Conservation (phyloP, 495 filamentous ascomycete species). For the Lasiosphaeria miniovina region DNA sequence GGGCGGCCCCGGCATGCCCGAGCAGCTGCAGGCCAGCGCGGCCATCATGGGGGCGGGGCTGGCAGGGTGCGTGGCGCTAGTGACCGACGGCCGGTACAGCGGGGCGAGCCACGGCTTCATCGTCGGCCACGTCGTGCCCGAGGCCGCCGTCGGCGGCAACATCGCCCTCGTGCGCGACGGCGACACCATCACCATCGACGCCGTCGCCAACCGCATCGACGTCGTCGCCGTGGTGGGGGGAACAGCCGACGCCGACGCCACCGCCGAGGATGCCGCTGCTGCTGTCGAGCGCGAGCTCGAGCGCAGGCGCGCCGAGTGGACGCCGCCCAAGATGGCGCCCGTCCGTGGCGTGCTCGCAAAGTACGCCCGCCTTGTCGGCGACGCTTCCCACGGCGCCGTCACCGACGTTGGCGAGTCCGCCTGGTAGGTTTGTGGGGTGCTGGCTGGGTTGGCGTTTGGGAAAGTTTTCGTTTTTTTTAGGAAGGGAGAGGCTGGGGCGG, state of each 20-base stretch:
- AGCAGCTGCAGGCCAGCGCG: constrained; percentile 85
- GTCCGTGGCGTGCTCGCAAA: constrained; percentile 87
- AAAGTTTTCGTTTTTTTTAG: neutral
- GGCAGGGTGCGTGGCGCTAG: constrained; percentile 75
- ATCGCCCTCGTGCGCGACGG: constrained; percentile 78
- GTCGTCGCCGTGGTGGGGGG: constrained; percentile 45
- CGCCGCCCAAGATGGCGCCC: constrained; percentile 66
- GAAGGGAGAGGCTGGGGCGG: neutral
- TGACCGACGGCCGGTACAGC: constrained; percentile 90
- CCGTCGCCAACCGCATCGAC: constrained; percentile 73
- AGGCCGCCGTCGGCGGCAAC: constrained; percentile 78
- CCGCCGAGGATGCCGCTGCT: constrained; percentile 15
- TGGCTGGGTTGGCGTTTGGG: neutral
- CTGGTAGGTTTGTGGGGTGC: constrained; percentile 13
- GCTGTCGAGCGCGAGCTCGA: constrained; percentile 63
- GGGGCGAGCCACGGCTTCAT: constrained; percentile 95
- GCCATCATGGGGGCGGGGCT: constrained; percentile 91
- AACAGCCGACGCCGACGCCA: constrained; percentile 11
- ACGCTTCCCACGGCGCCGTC: constrained; percentile 54
- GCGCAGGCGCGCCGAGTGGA: constrained; percentile 67
- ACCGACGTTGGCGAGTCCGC: constrained; percentile 40
- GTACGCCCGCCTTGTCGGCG: constrained; percentile 65
- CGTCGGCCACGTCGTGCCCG: constrained; percentile 89
- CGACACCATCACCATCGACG: constrained; percentile 84
- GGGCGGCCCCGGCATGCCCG: constrained; percentile 98